Percentiles rank a stretch among this genome's conserved stretches.
These are phyloP conservation scores for Ricinus communis DNA, from an alignment of 345 rosid genomes.

Conservation along the genomic window DNA sequence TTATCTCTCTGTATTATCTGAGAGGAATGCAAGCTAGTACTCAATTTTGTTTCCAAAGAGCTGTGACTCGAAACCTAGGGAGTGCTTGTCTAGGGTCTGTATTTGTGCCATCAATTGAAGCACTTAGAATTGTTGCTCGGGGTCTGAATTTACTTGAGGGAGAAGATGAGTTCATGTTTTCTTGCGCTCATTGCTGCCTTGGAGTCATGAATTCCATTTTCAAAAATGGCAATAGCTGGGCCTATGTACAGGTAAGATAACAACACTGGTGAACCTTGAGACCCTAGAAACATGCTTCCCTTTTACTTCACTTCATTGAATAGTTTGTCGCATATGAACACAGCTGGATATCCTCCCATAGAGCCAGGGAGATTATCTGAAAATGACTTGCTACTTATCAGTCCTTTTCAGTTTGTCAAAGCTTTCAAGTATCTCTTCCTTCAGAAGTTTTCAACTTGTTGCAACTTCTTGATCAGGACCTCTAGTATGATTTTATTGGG, in stretches of 20 bases:
- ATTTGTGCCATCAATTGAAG: conserved; percentile 90
- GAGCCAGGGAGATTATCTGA: background rate
- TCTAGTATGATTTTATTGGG: background rate
- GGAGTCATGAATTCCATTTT: conserved; percentile 71
- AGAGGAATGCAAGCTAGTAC: conserved; percentile 92
- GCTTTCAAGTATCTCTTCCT: background rate
- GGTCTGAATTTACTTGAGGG: conserved; percentile 88
- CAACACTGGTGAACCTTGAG: background rate
- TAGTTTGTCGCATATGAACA: background rate
- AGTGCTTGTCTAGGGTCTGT: conserved; percentile 95
- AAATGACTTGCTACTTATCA: conserved; percentile 8
- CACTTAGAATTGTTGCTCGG: conserved; percentile 76
- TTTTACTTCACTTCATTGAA: background rate
- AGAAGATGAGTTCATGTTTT: conserved; percentile 98
- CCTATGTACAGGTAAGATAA: conserved; percentile 87
- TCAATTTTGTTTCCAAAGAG: conserved; percentile 83
- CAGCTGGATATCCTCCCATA: background rate
- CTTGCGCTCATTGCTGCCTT: conserved; percentile 98
- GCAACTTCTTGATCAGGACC: conserved; percentile 4
- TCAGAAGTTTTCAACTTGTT: conserved; percentile 4
- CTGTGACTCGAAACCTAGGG: conserved; percentile 73
- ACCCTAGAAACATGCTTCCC: background rate
- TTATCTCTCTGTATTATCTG: conserved; percentile 71
- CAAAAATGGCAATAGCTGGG: conserved; percentile 92
- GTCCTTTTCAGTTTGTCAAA: background rate